Percentiles rank a stretch among this genome's conserved stretches.
Conservation (phyloP, 257 asterid species). For the Euphrasia confusa region DNA sequence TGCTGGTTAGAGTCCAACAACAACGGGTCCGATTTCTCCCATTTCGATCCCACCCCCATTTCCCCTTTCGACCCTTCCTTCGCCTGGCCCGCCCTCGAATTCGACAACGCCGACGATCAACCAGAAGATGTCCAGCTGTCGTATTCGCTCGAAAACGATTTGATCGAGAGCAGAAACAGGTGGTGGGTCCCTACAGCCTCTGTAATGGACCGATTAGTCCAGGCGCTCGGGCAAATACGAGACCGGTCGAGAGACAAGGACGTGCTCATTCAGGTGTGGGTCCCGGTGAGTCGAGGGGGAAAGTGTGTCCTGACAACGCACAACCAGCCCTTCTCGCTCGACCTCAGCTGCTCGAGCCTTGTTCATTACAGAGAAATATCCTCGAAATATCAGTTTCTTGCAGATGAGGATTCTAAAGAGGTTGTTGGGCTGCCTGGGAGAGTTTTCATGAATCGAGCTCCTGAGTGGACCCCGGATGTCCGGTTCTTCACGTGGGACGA, state of each 20-base stretch:
- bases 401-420: conserved; percentile 63
- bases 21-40: conserved; percentile 54
- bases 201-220: conserved; percentile 61
- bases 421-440: conserved; percentile 79
- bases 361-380: conserved; percentile 72
- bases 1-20: conserved; percentile 72
- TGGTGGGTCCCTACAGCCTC: conserved; percentile 73
- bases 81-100: conserved; percentile 50
- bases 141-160: conserved; percentile 22
- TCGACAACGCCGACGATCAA: conserved; percentile 31
- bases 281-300: conserved; percentile 61
- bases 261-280: conserved; percentile 84
- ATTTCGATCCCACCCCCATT: conserved; percentile 37
- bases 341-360: conserved; percentile 57
- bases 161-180: conserved; percentile 34
- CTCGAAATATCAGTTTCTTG: conserved; percentile 57
- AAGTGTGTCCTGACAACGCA: conserved; percentile 65
- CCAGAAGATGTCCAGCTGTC: conserved; percentile 28
- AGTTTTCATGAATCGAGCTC: conserved; percentile 66
- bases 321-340: conserved; percentile 58
- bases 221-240: conserved; percentile 53
- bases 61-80: conserved; percentile 64
- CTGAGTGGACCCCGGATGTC: conserved; percentile 98
- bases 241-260: conserved; percentile 48
- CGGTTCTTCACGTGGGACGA: conserved; percentile 67